Evolutionary conservation across 2,329 filamentous ascomycete species (phyloP).

Genomic region (Colletotrichum horii): DNA sequence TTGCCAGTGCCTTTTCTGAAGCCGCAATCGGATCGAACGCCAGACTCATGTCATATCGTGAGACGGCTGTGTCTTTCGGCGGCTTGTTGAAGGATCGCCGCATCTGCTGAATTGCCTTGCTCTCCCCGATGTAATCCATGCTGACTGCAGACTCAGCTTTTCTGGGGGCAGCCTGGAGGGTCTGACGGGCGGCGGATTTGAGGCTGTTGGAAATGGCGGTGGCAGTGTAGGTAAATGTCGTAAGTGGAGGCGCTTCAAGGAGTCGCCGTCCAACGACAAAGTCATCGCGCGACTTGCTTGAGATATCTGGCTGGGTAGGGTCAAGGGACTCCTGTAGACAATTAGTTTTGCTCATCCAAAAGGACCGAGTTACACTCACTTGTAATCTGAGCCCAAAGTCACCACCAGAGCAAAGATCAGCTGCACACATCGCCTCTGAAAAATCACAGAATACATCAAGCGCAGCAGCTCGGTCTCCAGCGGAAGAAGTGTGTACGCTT

Average conservation of each 20-base stretch:
- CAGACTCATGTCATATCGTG: constrained; percentile 57
- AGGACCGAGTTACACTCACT: constrained; percentile 26
- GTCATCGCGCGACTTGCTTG: constrained; percentile 52
- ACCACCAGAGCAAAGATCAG: constrained; percentile 64
- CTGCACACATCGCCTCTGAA: constrained; percentile 66
- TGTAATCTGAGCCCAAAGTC: constrained; percentile 47
- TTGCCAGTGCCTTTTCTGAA: constrained; percentile 45
- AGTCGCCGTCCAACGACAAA: constrained; percentile 52
- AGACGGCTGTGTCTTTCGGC: constrained; percentile 34
- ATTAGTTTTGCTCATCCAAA: constrained; percentile 10
- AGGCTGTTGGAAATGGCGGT: constrained; percentile 9
- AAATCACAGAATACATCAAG: constrained; percentile 60
- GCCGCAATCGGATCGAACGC: constrained; percentile 67
- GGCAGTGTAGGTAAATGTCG: constrained; percentile 27
- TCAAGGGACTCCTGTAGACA: constrained; percentile 59
- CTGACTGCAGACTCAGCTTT: neutral
- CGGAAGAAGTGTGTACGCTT: constrained; percentile 23
- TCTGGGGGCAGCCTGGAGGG: neutral
- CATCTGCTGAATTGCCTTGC: constrained; percentile 38
- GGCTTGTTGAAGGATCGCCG: constrained; percentile 36
- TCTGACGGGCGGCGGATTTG: constrained; percentile 11
- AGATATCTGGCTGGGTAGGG: constrained; percentile 63
- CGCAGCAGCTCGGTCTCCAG: constrained; percentile 32
- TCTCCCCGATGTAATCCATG: constrained; percentile 34
- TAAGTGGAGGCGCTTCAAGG: constrained; percentile 48